Percentiles rank a stretch among this genome's conserved stretches.
Evolutionary conservation across 108 stramenopile species (phyloP).

Genomic region (Hondaea fermentalgiana): DNA sequence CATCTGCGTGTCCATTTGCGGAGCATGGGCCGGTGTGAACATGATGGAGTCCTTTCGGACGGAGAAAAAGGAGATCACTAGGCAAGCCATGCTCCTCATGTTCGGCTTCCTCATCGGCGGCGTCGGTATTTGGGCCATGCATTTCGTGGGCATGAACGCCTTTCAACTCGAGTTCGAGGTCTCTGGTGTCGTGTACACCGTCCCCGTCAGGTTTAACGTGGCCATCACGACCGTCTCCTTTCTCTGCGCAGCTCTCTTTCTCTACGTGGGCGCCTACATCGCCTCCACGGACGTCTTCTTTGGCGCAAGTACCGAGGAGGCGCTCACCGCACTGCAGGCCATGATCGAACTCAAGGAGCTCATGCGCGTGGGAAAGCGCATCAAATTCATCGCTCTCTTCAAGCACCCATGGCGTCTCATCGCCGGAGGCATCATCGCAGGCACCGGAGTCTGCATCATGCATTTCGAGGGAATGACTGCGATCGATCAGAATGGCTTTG

Average conservation of each 20-base stretch:
- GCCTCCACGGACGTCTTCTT: neutral
- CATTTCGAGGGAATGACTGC: neutral
- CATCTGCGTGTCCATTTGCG: neutral
- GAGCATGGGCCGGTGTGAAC: neutral
- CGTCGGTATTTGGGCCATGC: neutral
- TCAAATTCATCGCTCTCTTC: neutral
- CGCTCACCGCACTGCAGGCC: neutral
- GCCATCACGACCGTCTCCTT: neutral
- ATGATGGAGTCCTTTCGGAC: neutral
- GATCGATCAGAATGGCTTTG: neutral
- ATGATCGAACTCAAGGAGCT: neutral
- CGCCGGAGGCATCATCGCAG: neutral
- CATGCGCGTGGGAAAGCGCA: neutral
- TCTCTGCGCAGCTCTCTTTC: neutral
- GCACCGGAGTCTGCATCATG: neutral
- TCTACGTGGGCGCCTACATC: neutral
- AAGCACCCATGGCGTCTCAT: neutral
- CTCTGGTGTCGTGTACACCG: neutral
- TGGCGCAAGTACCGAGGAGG: neutral
- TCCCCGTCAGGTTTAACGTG: neutral
- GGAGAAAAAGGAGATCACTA: neutral
- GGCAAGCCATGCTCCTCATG: neutral
- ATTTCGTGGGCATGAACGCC: neutral
- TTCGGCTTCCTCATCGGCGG: neutral
- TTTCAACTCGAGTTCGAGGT: neutral